phyloP scores from a whole-genome alignment of 805 yeast genomes.

The Cephaloascus albidus region DNA sequence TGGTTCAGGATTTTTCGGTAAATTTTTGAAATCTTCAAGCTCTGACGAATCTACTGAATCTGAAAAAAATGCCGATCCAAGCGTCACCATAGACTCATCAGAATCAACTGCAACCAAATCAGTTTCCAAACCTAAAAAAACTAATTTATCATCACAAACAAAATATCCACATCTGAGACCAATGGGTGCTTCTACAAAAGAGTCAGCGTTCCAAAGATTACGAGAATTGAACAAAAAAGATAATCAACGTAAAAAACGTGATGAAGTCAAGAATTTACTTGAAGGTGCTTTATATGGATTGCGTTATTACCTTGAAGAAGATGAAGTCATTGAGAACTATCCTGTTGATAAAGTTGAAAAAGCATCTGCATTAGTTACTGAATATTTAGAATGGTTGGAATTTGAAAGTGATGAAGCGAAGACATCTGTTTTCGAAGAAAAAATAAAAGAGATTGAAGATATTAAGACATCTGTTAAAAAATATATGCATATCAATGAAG shows the following conservation, averaged over 20 bases:
- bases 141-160: conserved; percentile 12
- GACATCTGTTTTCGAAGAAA: conserved; percentile 21
- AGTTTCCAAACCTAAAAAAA: conserved; percentile 6
- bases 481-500: neutral
- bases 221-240: conserved; percentile 46
- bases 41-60: conserved; percentile 5
- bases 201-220: conserved; percentile 37
- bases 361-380: conserved; percentile 28
- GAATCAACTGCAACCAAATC: conserved; percentile 10
- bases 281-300: conserved; percentile 69
- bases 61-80: conserved; percentile 3
- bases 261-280: conserved; percentile 54
- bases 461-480: neutral
- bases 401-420: conserved; percentile 50
- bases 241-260: conserved; percentile 38
- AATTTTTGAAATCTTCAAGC: conserved; percentile 4
- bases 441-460: neutral
- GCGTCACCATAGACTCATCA: conserved; percentile 8
- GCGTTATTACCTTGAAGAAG: conserved; percentile 49
- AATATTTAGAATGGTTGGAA: conserved; percentile 70
- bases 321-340: conserved; percentile 31
- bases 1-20: conserved; percentile 3
- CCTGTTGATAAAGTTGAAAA: conserved; percentile 28
- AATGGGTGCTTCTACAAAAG: conserved; percentile 36
- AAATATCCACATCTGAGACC: conserved; percentile 36